Evolutionary conservation across 768 basidiomycete genomes (phyloP), one percentile per base, ranked within the genome.

Genomic region (Cystobasidiopsis lactophilus): DNA sequence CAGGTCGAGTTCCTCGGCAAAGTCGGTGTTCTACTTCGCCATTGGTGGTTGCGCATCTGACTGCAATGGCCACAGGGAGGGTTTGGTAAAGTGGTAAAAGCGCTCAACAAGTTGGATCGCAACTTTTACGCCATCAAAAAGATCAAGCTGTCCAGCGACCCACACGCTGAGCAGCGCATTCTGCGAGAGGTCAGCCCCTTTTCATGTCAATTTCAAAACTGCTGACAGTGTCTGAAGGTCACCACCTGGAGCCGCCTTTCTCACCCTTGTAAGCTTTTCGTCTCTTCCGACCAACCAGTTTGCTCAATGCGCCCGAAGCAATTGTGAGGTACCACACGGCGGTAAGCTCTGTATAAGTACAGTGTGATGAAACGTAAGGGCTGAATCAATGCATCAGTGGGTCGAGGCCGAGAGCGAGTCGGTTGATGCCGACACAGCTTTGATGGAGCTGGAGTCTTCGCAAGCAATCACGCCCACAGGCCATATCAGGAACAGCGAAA

Each of bases 41-140:
- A n/a, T 35, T 16, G 9, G 33, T 7, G 9, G 7, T n/a, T 43
- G 24, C 7, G 7, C n/a, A 43, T 7, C 7, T 10, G 40, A 7
- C 19, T 26, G 24, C 9, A 43, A n/a, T 11, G 19, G 37, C 11
- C 19, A 14, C 49, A 55, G 13, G 62, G 62, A 3, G 62, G 62
- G 5, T 60, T 60, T n/a, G 62, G 62, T 1, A 59, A 61, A 44
- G 62, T 63, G 29, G 62, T 63, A 43, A 63, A 63, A 47, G 62
- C 62, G 14, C 31, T 59, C 29, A 63, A 63, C 43, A 47, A 57
- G 14, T 56, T 63, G 33, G 62, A 63, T 35, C 58, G 58, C 1
- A 47, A 56, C 23, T 53, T 49, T 48, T 57, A 53, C 47, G 62
- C 62, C 2, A 52, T 63, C 52, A 63, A 63, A 53, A 63, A 61